These are phyloP conservation scores for Penicillium sp. DNA, from an alignment of 2,329 filamentous ascomycete genomes.

Conservation along the genomic window DNA sequence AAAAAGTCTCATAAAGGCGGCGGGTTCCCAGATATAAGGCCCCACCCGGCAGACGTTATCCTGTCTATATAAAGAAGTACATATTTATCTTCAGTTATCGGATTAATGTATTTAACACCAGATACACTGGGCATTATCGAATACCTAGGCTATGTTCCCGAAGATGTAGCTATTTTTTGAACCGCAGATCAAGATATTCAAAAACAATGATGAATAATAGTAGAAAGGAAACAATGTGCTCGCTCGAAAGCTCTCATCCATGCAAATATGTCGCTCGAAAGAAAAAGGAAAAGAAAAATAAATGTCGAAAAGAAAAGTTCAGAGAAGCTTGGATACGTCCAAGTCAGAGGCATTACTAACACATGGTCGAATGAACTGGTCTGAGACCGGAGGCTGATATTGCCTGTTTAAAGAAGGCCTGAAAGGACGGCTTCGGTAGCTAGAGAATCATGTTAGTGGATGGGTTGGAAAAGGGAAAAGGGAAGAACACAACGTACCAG, in stretches of 20 bases:
- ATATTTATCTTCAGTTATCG: no score
- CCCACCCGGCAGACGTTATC: no score
- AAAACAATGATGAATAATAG: neutral
- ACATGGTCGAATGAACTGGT: conserved; percentile 9
- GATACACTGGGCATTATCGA: conserved; percentile 14
- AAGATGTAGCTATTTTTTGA: conserved; percentile 10
- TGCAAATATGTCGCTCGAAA: conserved; percentile 19
- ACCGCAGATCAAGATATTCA: conserved; percentile 10
- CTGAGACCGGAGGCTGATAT: neutral
- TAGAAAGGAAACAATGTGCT: neutral
- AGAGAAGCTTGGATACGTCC: neutral
- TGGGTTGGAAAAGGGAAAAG: conserved; percentile 2
- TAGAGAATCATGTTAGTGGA: conserved; percentile 36
- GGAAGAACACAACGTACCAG: conserved; percentile 61
- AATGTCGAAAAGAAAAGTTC: neutral
- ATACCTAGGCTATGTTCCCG: conserved; percentile 6
- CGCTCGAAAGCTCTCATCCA: conserved; percentile 23
- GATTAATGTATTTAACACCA: conserved; percentile 5
- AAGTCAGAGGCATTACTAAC: conserved; percentile 17
- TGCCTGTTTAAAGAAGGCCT: conserved; percentile 63
- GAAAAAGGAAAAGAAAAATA: neutral
- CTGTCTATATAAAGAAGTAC: no score
- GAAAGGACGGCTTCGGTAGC: conserved; percentile 78
- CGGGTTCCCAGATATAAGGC: no score
- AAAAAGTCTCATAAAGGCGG: no score